Conservation (phyloP, 192 early-diverging fungal genomes). For the Umbelopsis isabellina region DNA sequence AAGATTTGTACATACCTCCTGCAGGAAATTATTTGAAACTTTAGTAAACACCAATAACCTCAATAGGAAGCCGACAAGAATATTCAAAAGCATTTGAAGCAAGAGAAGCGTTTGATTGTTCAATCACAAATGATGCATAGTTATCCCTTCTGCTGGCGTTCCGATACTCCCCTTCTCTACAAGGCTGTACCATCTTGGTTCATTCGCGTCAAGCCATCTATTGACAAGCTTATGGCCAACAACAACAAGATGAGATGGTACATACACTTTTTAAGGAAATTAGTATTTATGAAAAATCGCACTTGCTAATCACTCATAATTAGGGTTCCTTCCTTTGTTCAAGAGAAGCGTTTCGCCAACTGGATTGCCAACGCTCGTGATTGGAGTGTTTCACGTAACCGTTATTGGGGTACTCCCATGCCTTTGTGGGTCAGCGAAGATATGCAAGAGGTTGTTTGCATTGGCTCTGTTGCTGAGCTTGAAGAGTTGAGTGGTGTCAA, state of each 20-base stretch:
- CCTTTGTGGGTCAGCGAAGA: slow-evolving; percentile 98
- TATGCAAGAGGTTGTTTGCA: slow-evolving; percentile 82
- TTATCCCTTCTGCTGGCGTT: slow-evolving; percentile 98
- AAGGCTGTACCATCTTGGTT: slow-evolving; percentile 98
- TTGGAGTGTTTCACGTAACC: slow-evolving; percentile 97
- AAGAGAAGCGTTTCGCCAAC: slow-evolving; percentile 97
- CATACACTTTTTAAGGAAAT: not conserved
- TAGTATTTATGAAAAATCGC: slow-evolving; percentile 10
- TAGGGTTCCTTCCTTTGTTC: slow-evolving; percentile 89
- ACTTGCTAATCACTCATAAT: slow-evolving; percentile 13
- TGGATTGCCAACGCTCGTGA: slow-evolving; percentile 96
- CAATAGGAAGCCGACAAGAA: slow-evolving; percentile 88
- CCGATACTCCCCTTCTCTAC: slow-evolving; percentile 97
- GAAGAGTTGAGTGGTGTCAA: slow-evolving; percentile 84
- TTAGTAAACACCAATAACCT: slow-evolving; percentile 22
- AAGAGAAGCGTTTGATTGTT: slow-evolving; percentile 79
- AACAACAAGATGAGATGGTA: slow-evolving; percentile 89
- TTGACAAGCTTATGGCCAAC: slow-evolving; percentile 84
- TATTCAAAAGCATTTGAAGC: slow-evolving; percentile 92
- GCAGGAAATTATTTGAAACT: not conserved
- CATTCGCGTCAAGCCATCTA: slow-evolving; percentile 84
- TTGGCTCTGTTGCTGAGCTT: slow-evolving; percentile 92
- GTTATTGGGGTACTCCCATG: slow-evolving; percentile 99
- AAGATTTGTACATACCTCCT: not conserved
- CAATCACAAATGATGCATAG: slow-evolving; percentile 90